Conservation (phyloP, 805 yeast genomes). For the Suhomyces sp. region DNA sequence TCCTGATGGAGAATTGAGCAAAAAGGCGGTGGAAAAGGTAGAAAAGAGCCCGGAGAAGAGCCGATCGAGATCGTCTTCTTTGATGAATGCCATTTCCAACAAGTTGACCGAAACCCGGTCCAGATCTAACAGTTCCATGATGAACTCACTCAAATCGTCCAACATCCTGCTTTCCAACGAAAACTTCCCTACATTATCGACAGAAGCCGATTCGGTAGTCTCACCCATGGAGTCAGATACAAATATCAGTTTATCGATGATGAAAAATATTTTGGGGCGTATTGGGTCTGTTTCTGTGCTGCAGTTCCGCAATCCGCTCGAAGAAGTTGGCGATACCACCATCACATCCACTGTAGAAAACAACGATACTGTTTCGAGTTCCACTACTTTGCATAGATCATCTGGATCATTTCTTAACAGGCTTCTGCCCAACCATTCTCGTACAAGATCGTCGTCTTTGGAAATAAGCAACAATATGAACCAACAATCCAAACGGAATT, state of each 20-base stretch:
- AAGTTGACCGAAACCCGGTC: slow-evolving; percentile 31
- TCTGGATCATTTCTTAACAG: slow-evolving; percentile 25
- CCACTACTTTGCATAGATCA: slow-evolving; percentile 8
- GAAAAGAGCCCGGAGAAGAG: slow-evolving; percentile 12
- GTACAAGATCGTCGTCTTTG: slow-evolving; percentile 39
- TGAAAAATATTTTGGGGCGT: slow-evolving; percentile 35
- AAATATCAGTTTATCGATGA: slow-evolving; percentile 25
- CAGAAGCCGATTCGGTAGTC: slow-evolving; percentile 18
- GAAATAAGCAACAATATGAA: slow-evolving; percentile 16
- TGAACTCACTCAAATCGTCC: slow-evolving; percentile 17
- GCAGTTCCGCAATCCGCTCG: slow-evolving; percentile 15
- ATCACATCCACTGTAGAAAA: not conserved
- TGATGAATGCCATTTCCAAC: slow-evolving; percentile 34
- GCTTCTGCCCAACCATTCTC: slow-evolving; percentile 33
- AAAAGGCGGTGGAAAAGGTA: slow-evolving; percentile 3
- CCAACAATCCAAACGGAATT: slow-evolving; percentile 20
- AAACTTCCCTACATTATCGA: slow-evolving; percentile 22
- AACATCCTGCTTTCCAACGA: slow-evolving; percentile 17
- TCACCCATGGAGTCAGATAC: slow-evolving; percentile 10
- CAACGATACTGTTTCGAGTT: slow-evolving; percentile 5
- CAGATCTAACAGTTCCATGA: slow-evolving; percentile 31
- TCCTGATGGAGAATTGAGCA: slow-evolving; percentile 21
- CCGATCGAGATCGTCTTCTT: slow-evolving; percentile 38
- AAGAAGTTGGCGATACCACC: slow-evolving; percentile 5
- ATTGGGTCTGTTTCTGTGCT: slow-evolving; percentile 30